Conservation (phyloP, 75 land plant genomes). For the Selaginella tamariscina region DNA sequence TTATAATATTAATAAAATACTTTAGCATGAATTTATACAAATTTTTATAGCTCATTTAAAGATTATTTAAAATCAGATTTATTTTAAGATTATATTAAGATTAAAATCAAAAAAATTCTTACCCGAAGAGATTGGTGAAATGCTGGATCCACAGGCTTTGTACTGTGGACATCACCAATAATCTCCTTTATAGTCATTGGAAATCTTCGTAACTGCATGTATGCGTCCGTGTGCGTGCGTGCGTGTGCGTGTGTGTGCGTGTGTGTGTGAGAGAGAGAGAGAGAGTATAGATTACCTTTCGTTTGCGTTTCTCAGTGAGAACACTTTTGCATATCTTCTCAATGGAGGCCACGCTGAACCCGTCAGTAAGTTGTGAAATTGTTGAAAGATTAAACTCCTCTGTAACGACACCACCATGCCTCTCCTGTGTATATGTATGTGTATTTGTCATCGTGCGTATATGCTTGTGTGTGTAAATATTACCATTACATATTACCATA, state of each 20-base stretch:
- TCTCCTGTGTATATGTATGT: no score
- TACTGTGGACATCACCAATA: conserved; percentile 13
- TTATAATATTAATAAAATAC: neutral
- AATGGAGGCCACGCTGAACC: conserved; percentile 22
- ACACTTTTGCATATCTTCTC: conserved; percentile 22
- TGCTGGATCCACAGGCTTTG: conserved; percentile 17
- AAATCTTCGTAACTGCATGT: conserved; percentile 16
- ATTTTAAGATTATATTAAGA: no score
- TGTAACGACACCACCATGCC: conserved; percentile 25
- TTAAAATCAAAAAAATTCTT: neutral
- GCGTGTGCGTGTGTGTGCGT: neutral
- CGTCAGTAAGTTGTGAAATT: conserved; percentile 16
- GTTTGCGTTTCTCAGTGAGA: conserved; percentile 17
- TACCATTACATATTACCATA: no score
- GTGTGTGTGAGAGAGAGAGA: neutral
- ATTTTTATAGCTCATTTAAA: no score
- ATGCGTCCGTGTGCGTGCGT: neutral
- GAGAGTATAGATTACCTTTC: conserved; percentile 18
- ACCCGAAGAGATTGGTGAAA: conserved; percentile 16
- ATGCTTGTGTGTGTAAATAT: no score
- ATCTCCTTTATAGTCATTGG: conserved; percentile 16
- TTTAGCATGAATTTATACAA: no score
- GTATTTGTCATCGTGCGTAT: no score
- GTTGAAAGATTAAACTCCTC: conserved; percentile 26
- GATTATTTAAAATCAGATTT: no score